Evolutionary conservation across 345 rosid genomes (phyloP).

Genomic region (Iberis pinnata): DNA sequence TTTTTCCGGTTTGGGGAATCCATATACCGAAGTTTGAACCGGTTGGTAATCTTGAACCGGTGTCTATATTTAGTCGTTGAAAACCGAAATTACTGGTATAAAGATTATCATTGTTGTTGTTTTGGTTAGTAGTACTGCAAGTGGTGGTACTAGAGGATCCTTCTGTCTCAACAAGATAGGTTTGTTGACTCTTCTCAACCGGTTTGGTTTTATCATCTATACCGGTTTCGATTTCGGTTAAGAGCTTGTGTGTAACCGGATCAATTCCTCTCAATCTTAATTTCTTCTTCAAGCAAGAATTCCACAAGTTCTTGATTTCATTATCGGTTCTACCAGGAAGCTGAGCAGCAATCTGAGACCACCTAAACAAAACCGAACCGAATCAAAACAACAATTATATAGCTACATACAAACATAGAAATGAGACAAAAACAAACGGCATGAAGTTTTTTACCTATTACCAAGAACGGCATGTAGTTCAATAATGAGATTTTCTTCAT

Average conservation of each 20-base stretch:
- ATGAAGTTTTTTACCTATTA: conserved; percentile 44
- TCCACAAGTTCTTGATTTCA: conserved; percentile 60
- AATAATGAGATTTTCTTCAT: conserved; percentile 81
- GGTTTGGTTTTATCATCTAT: conserved; percentile 37
- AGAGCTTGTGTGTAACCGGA: conserved; percentile 56
- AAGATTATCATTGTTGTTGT: conserved; percentile 26
- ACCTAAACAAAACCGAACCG: conserved; percentile 30
- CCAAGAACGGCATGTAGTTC: conserved; percentile 92
- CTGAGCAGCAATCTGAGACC: conserved; percentile 69
- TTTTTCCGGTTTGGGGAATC: conserved; percentile 28
- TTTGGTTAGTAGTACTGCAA: conserved; percentile 29
- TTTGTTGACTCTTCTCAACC: conserved; percentile 28
- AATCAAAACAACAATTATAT: neutral
- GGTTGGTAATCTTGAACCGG: conserved; percentile 23
- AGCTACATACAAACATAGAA: neutral
- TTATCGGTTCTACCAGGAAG: conserved; percentile 69
- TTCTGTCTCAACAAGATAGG: conserved; percentile 36
- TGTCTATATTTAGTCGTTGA: conserved; percentile 26
- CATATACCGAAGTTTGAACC: conserved; percentile 32
- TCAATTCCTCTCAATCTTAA: conserved; percentile 53
- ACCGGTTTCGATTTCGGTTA: conserved; percentile 48
- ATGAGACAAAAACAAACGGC: neutral
- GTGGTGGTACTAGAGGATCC: conserved; percentile 38
- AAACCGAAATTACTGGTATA: conserved; percentile 29
- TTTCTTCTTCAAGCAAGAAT: conserved; percentile 56